These are phyloP conservation scores for Tolypocladium nubicola DNA, from an alignment of 2,329 filamentous ascomycete species.

Conservation along the genomic window DNA sequence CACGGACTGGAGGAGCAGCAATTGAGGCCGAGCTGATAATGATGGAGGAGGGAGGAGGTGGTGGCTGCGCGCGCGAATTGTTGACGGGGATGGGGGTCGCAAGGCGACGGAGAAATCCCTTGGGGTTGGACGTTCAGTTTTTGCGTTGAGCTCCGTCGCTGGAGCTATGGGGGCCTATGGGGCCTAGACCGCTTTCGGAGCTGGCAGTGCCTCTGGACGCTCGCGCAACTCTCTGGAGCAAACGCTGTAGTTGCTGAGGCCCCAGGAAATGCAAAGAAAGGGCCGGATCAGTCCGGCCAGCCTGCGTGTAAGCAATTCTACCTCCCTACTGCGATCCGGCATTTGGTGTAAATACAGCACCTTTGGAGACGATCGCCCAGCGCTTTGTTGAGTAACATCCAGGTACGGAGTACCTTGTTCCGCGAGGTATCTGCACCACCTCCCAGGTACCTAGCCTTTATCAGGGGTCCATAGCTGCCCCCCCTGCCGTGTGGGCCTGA, in stretches of 20 bases:
- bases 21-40: constrained; percentile 5
- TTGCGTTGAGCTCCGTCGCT: constrained; percentile 30
- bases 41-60: constrained; percentile 7
- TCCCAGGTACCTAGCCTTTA: background rate
- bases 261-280: background rate
- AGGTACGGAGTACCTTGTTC: background rate
- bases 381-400: background rate
- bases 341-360: background rate
- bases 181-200: constrained; percentile 19
- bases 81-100: constrained; percentile 18
- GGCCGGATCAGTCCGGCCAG: background rate
- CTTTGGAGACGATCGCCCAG: background rate
- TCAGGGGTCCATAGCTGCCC: background rate
- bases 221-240: background rate
- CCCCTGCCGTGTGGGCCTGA: background rate
- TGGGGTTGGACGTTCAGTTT: constrained; percentile 27
- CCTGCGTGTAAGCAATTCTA: background rate
- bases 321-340: background rate
- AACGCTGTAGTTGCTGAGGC: background rate
- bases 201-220: background rate
- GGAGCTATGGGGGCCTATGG: constrained; percentile 13
- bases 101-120: constrained; percentile 22
- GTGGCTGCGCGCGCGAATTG: constrained; percentile 18
- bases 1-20: constrained; percentile 1
- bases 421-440: background rate